Evolutionary conservation across 129 eudicot species (phyloP).

Genomic region (Arctium minus): DNA sequence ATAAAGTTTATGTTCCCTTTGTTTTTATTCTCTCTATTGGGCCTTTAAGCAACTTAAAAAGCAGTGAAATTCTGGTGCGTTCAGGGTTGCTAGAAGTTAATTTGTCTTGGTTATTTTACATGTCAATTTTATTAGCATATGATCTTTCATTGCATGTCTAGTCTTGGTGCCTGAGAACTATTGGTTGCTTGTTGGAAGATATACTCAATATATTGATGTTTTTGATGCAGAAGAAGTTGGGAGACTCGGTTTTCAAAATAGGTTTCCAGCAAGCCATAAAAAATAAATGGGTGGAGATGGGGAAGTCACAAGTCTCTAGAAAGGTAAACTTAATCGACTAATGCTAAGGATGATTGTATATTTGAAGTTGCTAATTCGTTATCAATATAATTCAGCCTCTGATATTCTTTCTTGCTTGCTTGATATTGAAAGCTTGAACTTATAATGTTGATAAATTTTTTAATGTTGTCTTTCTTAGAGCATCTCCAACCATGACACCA

Average conservation of each 20-base stretch:
- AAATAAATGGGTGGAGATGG: constrained; percentile 86
- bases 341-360: not conserved
- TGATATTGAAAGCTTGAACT: not conserved
- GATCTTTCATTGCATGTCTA: not conserved
- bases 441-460: not conserved
- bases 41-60: not conserved
- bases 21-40: not conserved
- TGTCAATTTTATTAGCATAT: not conserved
- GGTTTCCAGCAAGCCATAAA: constrained; percentile 72
- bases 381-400: not conserved
- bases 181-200: constrained; percentile 5
- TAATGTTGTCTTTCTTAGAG: not conserved
- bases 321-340: constrained; percentile 56
- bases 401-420: not conserved
- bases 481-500: no score
- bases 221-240: constrained; percentile 65
- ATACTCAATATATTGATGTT: constrained; percentile 14
- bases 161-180: not conserved
- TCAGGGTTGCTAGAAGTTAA: not conserved
- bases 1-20: not conserved
- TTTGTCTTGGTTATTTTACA: not conserved
- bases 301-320: constrained; percentile 52
- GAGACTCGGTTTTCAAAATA: constrained; percentile 51
- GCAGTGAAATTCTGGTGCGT: not conserved
- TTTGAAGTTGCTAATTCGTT: not conserved